These are phyloP conservation scores for Pythium myriotylum DNA, from an alignment of 352 stramenopile genomes.

Conservation along the genomic window DNA sequence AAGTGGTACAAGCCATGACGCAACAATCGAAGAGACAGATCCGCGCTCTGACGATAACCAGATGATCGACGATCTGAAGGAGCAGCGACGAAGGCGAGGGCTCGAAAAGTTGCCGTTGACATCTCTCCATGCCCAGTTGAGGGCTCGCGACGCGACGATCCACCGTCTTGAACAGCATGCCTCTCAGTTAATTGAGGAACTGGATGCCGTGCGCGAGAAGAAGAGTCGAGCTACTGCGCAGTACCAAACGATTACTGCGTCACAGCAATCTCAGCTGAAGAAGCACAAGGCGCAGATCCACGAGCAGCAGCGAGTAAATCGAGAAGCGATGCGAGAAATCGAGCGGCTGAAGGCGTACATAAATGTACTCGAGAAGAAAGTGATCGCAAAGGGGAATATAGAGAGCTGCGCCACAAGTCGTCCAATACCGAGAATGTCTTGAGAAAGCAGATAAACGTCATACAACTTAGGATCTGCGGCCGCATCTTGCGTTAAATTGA, in stretches of 20 bases:
- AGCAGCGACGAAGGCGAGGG: constrained; percentile 12
- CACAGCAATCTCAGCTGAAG: constrained; percentile 41
- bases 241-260: constrained; percentile 34
- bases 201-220: constrained; percentile 26
- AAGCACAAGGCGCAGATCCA: constrained; percentile 31
- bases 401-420: too few species aligned
- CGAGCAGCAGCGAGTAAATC: not conserved
- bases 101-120: constrained; percentile 38
- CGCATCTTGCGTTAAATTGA: too few species aligned
- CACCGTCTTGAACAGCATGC: constrained; percentile 32
- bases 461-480: too few species aligned
- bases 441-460: too few species aligned
- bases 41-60: not conserved
- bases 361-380: constrained; percentile 20
- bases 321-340: not conserved
- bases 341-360: constrained; percentile 17
- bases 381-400: not conserved
- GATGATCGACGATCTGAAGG: not conserved
- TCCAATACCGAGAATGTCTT: too few species aligned
- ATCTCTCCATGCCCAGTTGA: constrained; percentile 42
- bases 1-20: not conserved
- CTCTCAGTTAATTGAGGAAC: constrained; percentile 33
- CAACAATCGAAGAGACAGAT: constrained; percentile 10
- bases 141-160: constrained; percentile 38
- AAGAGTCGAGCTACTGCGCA: constrained; percentile 31